Evolutionary conservation across 2,329 filamentous ascomycete genomes (phyloP).

Genomic region (Nemania serpens): DNA sequence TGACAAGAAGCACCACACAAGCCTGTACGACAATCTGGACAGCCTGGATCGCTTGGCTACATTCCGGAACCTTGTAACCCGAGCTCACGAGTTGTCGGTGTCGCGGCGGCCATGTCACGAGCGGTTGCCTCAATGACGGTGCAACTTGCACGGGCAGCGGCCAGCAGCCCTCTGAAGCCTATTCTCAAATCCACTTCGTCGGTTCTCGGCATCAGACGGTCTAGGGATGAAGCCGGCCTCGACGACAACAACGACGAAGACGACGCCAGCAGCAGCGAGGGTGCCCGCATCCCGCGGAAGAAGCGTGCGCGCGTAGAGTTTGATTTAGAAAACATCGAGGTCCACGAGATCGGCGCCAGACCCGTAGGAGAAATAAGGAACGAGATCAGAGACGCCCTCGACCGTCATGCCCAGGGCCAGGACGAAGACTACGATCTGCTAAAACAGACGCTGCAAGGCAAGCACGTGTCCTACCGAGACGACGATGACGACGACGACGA

Average conservation of each 20-base stretch:
- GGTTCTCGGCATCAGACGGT: conserved; percentile 50
- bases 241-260: conserved; percentile 44
- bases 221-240: conserved; percentile 48
- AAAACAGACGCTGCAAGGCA: conserved; percentile 61
- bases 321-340: conserved; percentile 61
- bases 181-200: conserved; percentile 56
- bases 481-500: conserved; percentile 50
- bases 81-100: conserved; percentile 2
- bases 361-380: conserved; percentile 60
- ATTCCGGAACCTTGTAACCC: conserved; percentile 16
- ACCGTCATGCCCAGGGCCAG: conserved; percentile 60
- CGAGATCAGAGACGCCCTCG: conserved; percentile 60
- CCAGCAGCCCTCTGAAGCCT: conserved; percentile 54
- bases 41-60: conserved; percentile 25
- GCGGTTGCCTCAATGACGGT: conserved; percentile 33
- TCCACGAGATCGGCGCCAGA: conserved; percentile 58
- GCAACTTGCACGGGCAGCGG: conserved; percentile 37
- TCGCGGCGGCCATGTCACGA: conserved; percentile 27
- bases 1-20: conserved; percentile 28
- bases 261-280: conserved; percentile 39
- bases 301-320: conserved; percentile 64
- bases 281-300: conserved; percentile 51
- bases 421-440: conserved; percentile 66
- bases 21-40: conserved; percentile 23
- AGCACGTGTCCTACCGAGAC: conserved; percentile 44